Conservation (phyloP, 257 asterid species). For the Jacaranda mimosifolia region DNA sequence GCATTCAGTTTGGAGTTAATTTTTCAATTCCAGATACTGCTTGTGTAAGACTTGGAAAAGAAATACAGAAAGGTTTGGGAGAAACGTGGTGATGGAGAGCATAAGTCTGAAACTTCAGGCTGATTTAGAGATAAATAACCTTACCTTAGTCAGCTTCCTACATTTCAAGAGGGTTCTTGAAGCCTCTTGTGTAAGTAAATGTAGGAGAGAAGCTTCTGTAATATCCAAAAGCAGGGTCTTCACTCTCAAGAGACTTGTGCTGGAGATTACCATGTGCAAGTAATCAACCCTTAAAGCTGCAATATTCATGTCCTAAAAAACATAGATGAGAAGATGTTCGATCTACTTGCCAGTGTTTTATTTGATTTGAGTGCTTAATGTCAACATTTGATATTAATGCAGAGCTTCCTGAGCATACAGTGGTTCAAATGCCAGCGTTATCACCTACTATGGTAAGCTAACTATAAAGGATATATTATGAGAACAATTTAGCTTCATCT, state of each 20-base stretch:
- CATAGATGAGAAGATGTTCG: conserved; percentile 14
- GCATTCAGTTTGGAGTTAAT: not conserved
- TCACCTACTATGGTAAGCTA: conserved; percentile 97
- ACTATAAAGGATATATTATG: conserved; percentile 26
- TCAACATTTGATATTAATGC: conserved; percentile 46
- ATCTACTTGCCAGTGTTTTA: conserved; percentile 24
- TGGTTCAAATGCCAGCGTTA: conserved; percentile 93
- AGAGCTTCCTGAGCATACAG: conserved; percentile 74
- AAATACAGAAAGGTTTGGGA: not conserved
- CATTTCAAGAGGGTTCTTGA: conserved; percentile 15
- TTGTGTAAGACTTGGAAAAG: conserved; percentile 17
- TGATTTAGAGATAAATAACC: not conserved
- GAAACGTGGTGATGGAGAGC: conserved; percentile 28
- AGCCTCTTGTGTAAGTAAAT: conserved; percentile 22
- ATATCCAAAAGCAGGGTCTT: conserved; percentile 15
- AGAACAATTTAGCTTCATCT: conserved; percentile 1
- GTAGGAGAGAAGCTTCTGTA: conserved; percentile 11
- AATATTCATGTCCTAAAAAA: conserved; percentile 6
- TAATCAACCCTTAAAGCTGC: conserved; percentile 18
- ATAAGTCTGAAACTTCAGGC: conserved; percentile 8
- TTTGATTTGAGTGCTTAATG: conserved; percentile 21
- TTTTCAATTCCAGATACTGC: not conserved
- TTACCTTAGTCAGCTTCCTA: conserved; percentile 20
- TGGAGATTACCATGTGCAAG: conserved; percentile 17
- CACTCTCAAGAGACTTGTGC: conserved; percentile 8